Evolutionary conservation across 805 yeast genomes (phyloP).

Genomic region (Candida odintsovae): DNA sequence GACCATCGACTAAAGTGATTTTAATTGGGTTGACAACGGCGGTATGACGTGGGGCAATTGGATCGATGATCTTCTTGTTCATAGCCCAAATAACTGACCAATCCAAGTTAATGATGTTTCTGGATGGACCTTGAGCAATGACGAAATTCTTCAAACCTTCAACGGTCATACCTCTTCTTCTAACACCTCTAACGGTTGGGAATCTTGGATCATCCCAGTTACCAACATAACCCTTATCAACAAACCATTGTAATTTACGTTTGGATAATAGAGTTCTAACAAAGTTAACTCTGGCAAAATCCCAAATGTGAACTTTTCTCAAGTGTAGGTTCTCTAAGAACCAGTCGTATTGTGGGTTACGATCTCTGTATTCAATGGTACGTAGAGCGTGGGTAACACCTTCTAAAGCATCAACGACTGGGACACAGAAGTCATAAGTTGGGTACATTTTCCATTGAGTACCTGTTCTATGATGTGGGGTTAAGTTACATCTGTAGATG

Average conservation of each 20-base stretch:
- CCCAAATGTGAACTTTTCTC: constrained; percentile 96
- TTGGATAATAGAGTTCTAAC: constrained; percentile 92
- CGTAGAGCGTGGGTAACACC: constrained; percentile 98
- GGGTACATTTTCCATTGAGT: constrained; percentile 93
- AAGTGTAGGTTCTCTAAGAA: constrained; percentile 72
- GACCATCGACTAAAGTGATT: constrained; percentile 64
- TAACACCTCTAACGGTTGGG: constrained; percentile 99
- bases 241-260: constrained; percentile 99
- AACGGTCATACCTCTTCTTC: constrained; percentile 99
- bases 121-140: constrained; percentile 95
- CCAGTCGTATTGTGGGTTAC: constrained; percentile 98
- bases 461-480: constrained; percentile 98
- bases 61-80: constrained; percentile 96
- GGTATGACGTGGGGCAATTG: constrained; percentile 92
- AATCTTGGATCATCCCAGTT: constrained; percentile 99
- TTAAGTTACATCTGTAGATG: constrained; percentile 92
- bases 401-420: constrained; percentile 90
- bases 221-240: constrained; percentile 77
- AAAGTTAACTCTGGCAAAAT: constrained; percentile 94
- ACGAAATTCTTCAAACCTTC: constrained; percentile 95
- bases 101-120: constrained; percentile 92
- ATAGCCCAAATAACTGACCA: constrained; percentile 98
- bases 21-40: constrained; percentile 74
- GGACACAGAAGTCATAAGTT: constrained; percentile 98
- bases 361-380: constrained; percentile 97